Base-by-base conservation (phyloP, 139 green algal genomes). In the Edaphochlamys debaryana region DNA sequence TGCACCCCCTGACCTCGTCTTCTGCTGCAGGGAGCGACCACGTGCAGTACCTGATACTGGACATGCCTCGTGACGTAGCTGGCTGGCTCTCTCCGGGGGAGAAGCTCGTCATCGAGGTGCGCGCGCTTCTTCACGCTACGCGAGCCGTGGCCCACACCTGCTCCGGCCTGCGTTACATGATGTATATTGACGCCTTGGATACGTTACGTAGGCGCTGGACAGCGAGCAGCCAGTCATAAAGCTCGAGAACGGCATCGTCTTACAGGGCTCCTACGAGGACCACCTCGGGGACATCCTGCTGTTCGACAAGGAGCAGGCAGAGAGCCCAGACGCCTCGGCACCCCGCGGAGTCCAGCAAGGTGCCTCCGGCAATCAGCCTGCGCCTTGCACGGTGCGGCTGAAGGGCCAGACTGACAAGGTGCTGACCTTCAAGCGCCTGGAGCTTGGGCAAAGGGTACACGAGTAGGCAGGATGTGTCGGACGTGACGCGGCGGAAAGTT, bases 11-110 rank as follows among this genome's bases (percentile, higher is more conserved):
- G n/a, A n/a, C n/a, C n/a, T n/a, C n/a, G n/a, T n/a, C n/a, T n/a
- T n/a, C n/a, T n/a, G n/a, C n/a, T 69, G 37, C 78, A 84, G 78
- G 78, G 36, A 52, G 73, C 66, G 78, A 84, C 32, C 66, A 84
- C 17, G 78, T 84, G 17, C 78, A 84, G 19, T 84, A 84, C 29
- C 48, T 84, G 17, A 37, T 84, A 15, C 36, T 84, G 42, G 78
- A 84, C 66, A 36, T 84, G 23, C 78, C 78, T n/a, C 66, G 50
- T 15, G 78, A 84, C 15, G 66, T 84, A 11, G 66, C 78, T 30
- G 66, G 58, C 23, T 76, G 38, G 40, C 66, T 84, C 5, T 17
- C 30, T 8, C 78, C 78, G 4, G 78, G 78, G 15, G 66, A 67
- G 40, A 29, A 48, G 27, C 50, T 75, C 3, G 64, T 76, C 45